phyloP scores from a whole-genome alignment of 192 early-diverging fungal genomes.

The Backusella westeae region DNA sequence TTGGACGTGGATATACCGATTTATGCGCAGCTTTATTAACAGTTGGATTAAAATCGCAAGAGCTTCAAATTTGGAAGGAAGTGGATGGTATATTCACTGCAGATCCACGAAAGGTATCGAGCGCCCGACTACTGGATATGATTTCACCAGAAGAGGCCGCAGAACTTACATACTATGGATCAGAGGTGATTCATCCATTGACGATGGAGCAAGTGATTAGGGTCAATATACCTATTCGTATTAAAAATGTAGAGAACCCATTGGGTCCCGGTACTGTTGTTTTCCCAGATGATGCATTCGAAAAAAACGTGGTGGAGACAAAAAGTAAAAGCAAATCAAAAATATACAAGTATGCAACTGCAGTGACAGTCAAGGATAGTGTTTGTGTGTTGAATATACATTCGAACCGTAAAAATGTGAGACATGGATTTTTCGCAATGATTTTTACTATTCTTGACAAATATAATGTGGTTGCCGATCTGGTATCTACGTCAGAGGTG shows the following conservation, averaged over 20 bases:
- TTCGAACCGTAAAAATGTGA: conserved; percentile 85
- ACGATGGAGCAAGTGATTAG: conserved; percentile 98
- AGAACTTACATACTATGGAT: conserved; percentile 90
- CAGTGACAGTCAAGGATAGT: conserved; percentile 92
- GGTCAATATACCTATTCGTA: conserved; percentile 87
- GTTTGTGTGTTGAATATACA: conserved; percentile 87
- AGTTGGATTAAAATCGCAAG: conserved; percentile 72
- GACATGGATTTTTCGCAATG: conserved; percentile 88
- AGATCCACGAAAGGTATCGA: conserved; percentile 86
- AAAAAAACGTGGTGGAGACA: not conserved
- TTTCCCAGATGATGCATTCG: conserved; percentile 55
- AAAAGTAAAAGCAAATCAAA: not conserved
- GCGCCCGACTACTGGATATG: conserved; percentile 69
- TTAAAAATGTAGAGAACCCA: conserved; percentile 91
- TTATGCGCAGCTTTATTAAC: conserved; percentile 87
- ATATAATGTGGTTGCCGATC: conserved; percentile 79
- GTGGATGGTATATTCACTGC: conserved; percentile 96
- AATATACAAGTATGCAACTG: conserved; percentile 66
- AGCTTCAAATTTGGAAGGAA: conserved; percentile 95
- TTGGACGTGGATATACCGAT: conserved; percentile 93
- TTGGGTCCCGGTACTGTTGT: conserved; percentile 81
- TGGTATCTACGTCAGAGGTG: conserved; percentile 83
- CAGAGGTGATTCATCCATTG: conserved; percentile 89
- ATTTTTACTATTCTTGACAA: conserved; percentile 83
- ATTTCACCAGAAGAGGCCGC: conserved; percentile 93